Conservation (phyloP, 352 stramenopile genomes). For the Phytophthora meadii region DNA sequence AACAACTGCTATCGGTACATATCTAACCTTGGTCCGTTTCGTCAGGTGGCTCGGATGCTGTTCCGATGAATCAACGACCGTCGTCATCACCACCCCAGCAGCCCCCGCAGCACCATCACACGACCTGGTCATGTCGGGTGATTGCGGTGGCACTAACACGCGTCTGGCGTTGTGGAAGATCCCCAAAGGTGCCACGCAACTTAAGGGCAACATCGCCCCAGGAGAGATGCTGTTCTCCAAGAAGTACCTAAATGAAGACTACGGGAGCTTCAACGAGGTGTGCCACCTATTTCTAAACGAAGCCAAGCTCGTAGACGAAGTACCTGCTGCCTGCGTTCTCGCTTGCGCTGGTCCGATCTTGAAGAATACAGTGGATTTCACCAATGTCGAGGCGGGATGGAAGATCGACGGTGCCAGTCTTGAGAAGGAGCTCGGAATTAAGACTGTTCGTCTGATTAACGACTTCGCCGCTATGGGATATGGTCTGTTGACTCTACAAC, state of each 20-base stretch:
- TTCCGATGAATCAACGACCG: not conserved
- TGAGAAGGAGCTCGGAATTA: slow-evolving; percentile 78
- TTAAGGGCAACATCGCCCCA: slow-evolving; percentile 62
- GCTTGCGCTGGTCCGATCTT: slow-evolving; percentile 81
- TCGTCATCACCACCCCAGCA: slow-evolving; percentile 7
- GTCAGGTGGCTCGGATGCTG: not conserved
- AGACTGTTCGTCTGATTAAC: slow-evolving; percentile 92
- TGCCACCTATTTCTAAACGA: slow-evolving; percentile 93
- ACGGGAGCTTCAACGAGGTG: slow-evolving; percentile 84
- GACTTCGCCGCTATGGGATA: slow-evolving; percentile 98
- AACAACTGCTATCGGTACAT: too few relatives aligned
- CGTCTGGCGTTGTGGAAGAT: slow-evolving; percentile 90
- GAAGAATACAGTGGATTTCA: slow-evolving; percentile 87
- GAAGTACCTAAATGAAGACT: slow-evolving; percentile 84
- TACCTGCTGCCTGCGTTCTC: slow-evolving; percentile 65
- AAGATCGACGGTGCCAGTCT: slow-evolving; percentile 82
- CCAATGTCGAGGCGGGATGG: slow-evolving; percentile 93
- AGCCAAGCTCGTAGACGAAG: slow-evolving; percentile 72
- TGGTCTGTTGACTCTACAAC: slow-evolving; percentile 93
- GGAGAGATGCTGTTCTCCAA: slow-evolving; percentile 76
- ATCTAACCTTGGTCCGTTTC: too few relatives aligned
- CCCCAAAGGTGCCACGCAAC: slow-evolving; percentile 42
- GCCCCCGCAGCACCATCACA: too few relatives aligned
- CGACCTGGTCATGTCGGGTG: slow-evolving; percentile 74
- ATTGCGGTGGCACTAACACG: slow-evolving; percentile 97